Base-by-base conservation (phyloP, 805 yeast species). In the Myxozyma kluyveri region DNA sequence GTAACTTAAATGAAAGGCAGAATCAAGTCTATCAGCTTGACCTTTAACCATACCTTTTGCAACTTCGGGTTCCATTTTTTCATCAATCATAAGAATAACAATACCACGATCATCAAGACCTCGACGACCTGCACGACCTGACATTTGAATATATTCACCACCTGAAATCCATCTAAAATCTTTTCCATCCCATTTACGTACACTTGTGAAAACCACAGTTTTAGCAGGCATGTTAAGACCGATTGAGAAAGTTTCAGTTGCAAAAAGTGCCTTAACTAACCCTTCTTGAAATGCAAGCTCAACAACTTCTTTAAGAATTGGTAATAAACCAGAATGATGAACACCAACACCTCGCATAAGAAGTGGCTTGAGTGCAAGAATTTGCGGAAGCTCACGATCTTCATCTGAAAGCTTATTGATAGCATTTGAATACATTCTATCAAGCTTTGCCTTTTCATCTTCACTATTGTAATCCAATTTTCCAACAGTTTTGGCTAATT, bases 21-120 rank as follows among this genome's bases (percentile, higher is more conserved):
- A 91, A 66, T 93, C 98, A 52, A 93, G 77, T 61, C 99, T 77
- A 71, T 93, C 99, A 29, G 99, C 97, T 66, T 89, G 96, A 66
- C 99, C 99, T 69, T 91, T 91, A 21, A 93, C 99, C 99, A 93
- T 93, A 1, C 98, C 97, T 67, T 93, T 93, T 19, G 99, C 99
- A 39, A 93, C 96, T 63, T 90, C 95, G 3, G 99, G 99, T 69
- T 93, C 99, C 99, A 93, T 93, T 66, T 93, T 93, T 68, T 93
- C 98, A 68, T 93, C 98, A 68, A 93, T 89, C 99, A 93, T 93
- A 93, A 93, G 87, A 61, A 93, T 93, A 45, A 93, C 99, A 69
- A 93, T 89, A 73, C 99, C 99, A 69, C 99, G 85, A 69, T 93
- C 99, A 77, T 93, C 99, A 63, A 93, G 79, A 66, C 99, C 99